Conservation (phyloP, 805 yeast species). For the Ogataea wickerhamii region DNA sequence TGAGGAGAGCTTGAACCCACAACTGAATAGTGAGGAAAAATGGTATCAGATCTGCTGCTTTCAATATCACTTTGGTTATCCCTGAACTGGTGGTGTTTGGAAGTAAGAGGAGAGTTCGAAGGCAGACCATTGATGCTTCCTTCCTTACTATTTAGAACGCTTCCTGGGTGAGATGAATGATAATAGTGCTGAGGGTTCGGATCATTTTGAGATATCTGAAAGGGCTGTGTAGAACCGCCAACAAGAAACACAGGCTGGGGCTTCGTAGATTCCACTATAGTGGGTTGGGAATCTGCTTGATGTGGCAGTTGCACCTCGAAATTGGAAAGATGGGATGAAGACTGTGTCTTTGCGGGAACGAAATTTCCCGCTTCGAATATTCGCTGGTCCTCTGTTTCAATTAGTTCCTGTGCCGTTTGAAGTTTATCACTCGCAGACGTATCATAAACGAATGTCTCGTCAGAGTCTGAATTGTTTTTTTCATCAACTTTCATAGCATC, state of each 20-base stretch:
- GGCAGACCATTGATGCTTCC: conserved; percentile 8
- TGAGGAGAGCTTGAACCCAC: conserved; percentile 11
- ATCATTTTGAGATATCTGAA: neutral
- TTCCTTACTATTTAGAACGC: conserved; percentile 5
- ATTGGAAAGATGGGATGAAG: neutral
- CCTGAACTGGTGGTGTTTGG: conserved; percentile 9
- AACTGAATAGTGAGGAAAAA: conserved; percentile 12
- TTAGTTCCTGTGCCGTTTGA: neutral
- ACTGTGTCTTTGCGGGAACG: neutral
- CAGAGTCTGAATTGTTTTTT: conserved; percentile 67
- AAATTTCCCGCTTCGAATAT: neutral
- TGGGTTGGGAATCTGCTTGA: neutral
- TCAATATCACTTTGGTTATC: conserved; percentile 18
- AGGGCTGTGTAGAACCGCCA: neutral
- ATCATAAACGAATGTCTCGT: conserved; percentile 96
- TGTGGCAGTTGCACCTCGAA: neutral
- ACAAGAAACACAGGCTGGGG: neutral
- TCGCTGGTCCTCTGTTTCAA: neutral
- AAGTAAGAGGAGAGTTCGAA: conserved; percentile 12
- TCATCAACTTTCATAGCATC: conserved; percentile 90
- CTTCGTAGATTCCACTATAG: neutral
- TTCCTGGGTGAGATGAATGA: conserved; percentile 1
- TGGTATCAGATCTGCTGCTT: conserved; percentile 21
- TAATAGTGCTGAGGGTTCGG: neutral
- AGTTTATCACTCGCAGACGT: conserved; percentile 27